Base-by-base conservation (phyloP, 2,329 filamentous ascomycete genomes). In the Dendrostoma leiphaemia region DNA sequence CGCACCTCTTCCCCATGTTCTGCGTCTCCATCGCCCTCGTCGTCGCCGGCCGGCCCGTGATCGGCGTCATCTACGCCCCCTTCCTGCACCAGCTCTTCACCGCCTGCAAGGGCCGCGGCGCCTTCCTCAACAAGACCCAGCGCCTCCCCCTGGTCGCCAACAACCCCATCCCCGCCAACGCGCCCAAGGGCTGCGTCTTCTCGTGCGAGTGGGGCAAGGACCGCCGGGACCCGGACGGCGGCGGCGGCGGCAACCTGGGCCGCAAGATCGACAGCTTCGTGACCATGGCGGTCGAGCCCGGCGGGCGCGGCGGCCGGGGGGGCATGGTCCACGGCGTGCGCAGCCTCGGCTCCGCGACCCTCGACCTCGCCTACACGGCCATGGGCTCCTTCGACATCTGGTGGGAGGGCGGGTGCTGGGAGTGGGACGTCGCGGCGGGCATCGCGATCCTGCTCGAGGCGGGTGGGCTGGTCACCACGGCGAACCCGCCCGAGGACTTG, bases 391-490 rank as follows among this genome's bases (percentile, higher is more conserved):
- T 91, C 60, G 88, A 91, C 69, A 89, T 91, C 10, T 91, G 88
- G 88, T 91, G 88, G 88, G 88, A 91, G 65, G 88, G 87, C 3
- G 88, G 88, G 0, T 90, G 87, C 63, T 90, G 88, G 88, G 89
- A 91, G 69, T 91, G 88, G 84, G 89, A 91, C 61, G 88, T 91
- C 3, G 87, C 88, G 2, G 89, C 88, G 12, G 88, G 88, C 2
- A 84, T 90, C 55, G 86, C 85, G 4, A 84, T 91, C 37, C 71
- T 91, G 1, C 73, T 85, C 54, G 88, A 91, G 71, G 88, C 89
- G 2, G 88, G 88, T 1, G 89, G 89, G 0, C 67, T 91, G 4
- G 77, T 91, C 19, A 91, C 88, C 0, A 88, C 84, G 3, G 88
- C 87, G 0, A 90, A 90, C 61, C 86, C 88, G 2, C 88, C 88